Conservation (phyloP, 1,284 basidiomycete genomes). For the Ustilago nuda region DNA sequence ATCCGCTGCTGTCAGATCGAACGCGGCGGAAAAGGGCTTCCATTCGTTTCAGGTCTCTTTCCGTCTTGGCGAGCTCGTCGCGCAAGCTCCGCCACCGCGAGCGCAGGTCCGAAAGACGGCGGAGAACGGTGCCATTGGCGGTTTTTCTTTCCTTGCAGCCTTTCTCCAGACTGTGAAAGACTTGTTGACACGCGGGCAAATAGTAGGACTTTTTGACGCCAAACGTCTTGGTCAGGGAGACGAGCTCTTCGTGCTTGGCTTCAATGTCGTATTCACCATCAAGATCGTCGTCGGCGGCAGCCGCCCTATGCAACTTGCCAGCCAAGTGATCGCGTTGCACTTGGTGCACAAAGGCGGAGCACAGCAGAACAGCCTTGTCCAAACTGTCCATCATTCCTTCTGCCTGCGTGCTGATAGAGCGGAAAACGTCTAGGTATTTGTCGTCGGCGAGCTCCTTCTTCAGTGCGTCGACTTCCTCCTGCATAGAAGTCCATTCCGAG, state of each 20-base stretch:
- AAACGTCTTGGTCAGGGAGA: constrained; percentile 45
- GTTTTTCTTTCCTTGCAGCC: constrained; percentile 88
- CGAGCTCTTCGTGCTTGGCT: constrained; percentile 49
- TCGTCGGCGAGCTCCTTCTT: constrained; percentile 93
- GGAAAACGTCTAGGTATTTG: constrained; percentile 93
- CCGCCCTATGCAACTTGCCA: constrained; percentile 23
- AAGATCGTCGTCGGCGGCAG: constrained; percentile 31
- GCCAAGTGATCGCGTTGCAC: constrained; percentile 36
- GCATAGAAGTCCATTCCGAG: constrained; percentile 82
- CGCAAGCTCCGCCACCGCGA: constrained; percentile 82
- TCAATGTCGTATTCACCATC: constrained; percentile 31
- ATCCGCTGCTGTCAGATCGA: constrained; percentile 40
- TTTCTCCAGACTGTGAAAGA: constrained; percentile 91
- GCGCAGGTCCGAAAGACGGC: constrained; percentile 85
- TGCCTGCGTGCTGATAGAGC: constrained; percentile 89
- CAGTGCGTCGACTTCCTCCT: constrained; percentile 82
- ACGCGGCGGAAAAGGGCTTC: constrained; percentile 74
- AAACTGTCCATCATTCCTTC: constrained; percentile 96
- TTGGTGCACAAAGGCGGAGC: constrained; percentile 74
- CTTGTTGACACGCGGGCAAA: constrained; percentile 89
- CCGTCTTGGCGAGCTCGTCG: constrained; percentile 80
- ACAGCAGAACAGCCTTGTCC: constrained; percentile 87
- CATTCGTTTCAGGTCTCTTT: constrained; percentile 81
- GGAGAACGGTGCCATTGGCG: constrained; percentile 91
- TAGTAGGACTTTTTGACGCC: constrained; percentile 77